Base-by-base conservation (phyloP, 2,329 filamentous ascomycete genomes). In the Alternaria sp. region DNA sequence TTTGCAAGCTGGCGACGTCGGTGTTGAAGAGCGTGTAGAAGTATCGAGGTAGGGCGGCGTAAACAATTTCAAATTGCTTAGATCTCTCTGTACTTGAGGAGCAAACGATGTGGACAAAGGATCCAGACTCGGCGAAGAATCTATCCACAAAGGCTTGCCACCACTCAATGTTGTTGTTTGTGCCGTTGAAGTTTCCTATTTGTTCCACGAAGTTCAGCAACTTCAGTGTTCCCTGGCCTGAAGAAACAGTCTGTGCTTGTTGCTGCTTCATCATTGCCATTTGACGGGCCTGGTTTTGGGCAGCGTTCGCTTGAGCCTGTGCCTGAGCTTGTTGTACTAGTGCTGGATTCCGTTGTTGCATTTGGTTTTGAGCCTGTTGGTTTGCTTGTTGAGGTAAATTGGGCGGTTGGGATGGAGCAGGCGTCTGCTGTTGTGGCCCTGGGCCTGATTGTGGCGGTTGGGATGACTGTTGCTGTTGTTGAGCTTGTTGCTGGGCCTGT, bases 1-100 rank as follows among this genome's bases (percentile, higher is more conserved):
- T 86, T 76, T 97, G 93, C 69, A 98, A 92, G 55, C 89, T 92
- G 68, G 87, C 90, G 56, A 97, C 89, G 14, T 77, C 94, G 62
- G 92, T 94, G 58, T 90, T 89, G 75, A 95, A 97, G 71, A 96
- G 91, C 0, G 92, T 94, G 70, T 91, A 88, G 76, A 97, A 97
- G 78, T 95, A 98, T 71, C 94, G 89, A 34, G 94, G 88, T 46
- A 99, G 84, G 1, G 91, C 91, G 4, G 93, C 87, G 59, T 88
- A 92, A 3, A 90, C 87, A 49, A 98, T 93, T 75, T 97, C 94
- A 71, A 94, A 97, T 71, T 91, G 88, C 81, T 96, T 97, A 56
- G 90, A 86, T 18, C 82, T 83, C 44, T 89, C 87, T 58, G 81
- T 81, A 20, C 86, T 83, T 5, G 75, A 70, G 26, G 81, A 79